phyloP scores from a whole-genome alignment of 2,329 filamentous ascomycete genomes.

The Colletotrichum musae region DNA sequence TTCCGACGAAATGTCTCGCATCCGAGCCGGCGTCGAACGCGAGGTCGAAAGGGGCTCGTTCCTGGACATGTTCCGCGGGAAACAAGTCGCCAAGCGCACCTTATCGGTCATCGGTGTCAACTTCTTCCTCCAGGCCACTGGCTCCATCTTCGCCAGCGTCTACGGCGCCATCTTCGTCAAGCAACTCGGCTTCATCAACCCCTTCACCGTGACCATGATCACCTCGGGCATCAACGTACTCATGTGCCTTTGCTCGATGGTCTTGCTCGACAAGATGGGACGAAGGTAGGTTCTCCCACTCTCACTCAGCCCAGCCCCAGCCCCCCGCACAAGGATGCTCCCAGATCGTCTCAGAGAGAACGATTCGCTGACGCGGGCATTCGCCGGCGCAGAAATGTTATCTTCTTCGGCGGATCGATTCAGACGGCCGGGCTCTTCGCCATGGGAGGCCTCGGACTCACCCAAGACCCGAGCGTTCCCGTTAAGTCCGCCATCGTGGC shows the following conservation, averaged over 20 bases:
- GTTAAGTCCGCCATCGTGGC: slow-evolving; percentile 50
- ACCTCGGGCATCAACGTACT: slow-evolving; percentile 42
- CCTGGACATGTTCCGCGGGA: slow-evolving; percentile 47
- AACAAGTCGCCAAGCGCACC: slow-evolving; percentile 45
- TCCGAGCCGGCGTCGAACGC: slow-evolving; percentile 46
- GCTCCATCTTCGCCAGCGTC: slow-evolving; percentile 47
- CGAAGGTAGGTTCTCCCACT: slow-evolving; percentile 15
- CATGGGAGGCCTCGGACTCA: slow-evolving; percentile 20
- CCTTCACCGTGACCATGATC: slow-evolving; percentile 45
- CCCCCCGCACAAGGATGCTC: slow-evolving; percentile 8
- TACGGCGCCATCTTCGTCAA: slow-evolving; percentile 51
- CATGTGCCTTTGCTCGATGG: slow-evolving; percentile 38
- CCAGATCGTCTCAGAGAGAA: background rate
- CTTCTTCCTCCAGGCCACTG: slow-evolving; percentile 50
- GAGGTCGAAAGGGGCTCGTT: slow-evolving; percentile 53
- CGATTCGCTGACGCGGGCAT: slow-evolving; percentile 26
- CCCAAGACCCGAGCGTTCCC: slow-evolving; percentile 33
- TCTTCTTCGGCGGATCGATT: slow-evolving; percentile 26
- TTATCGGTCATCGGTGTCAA: slow-evolving; percentile 46
- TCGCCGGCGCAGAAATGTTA: slow-evolving; percentile 14
- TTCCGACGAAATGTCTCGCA: slow-evolving; percentile 40
- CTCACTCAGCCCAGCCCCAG: background rate
- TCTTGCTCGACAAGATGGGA: slow-evolving; percentile 44
- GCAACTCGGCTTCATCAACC: slow-evolving; percentile 47
- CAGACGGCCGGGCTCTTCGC: slow-evolving; percentile 14